Evolutionary conservation across 352 stramenopile genomes (phyloP), one percentile per base, ranked within the genome.

Genomic region (Phytopythium boreale): DNA sequence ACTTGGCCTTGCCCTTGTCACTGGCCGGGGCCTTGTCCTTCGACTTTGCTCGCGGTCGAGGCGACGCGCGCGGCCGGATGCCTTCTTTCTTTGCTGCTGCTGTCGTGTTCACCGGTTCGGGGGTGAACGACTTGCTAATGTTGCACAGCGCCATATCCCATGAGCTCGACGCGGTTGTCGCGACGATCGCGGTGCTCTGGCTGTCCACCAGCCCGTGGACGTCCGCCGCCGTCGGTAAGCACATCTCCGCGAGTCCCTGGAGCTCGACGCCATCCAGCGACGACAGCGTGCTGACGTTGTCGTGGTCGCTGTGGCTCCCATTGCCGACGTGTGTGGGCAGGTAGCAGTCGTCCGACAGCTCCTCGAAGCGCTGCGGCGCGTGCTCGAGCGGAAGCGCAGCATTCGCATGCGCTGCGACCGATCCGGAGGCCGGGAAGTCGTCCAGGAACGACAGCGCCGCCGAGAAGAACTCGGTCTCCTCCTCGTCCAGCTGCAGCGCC

Each of bases 381-480:
- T 46, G 31, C 31, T 59, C 15, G 26, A n/a, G 51, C 26, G 1
- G n/a, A 19, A 20, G n/a, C 12, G 15, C 8, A 7, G 2, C 22
- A 12, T 20, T 55, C 22, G 49, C 14, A 12, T 55, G 49, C 2
- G 24, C 34, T 1, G 34, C 34, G 34, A 12, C 34, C 34, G 34
- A 2, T 10, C 34, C 34, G 34, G 34, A 15, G 3, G 47, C 26
- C 19, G 53, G 53, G 9, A 59, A 47, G 46, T 71, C 67, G 70
- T 75, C 65, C 19, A 76, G 43, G 36, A 76, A 74, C 2, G 63
- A 65, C 36, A 76, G 17, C 12, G 70, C 66, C 2, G 70, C 69
- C 6, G 65, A 63, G 46, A 75, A 55, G 22, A 67, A 72, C 65
- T 75, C 69, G 39, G 63, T 62, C 46, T 61, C 50, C 52, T 75